Evolutionary conservation across 768 basidiomycete species (phyloP).

Genomic region (Russula sp.): DNA sequence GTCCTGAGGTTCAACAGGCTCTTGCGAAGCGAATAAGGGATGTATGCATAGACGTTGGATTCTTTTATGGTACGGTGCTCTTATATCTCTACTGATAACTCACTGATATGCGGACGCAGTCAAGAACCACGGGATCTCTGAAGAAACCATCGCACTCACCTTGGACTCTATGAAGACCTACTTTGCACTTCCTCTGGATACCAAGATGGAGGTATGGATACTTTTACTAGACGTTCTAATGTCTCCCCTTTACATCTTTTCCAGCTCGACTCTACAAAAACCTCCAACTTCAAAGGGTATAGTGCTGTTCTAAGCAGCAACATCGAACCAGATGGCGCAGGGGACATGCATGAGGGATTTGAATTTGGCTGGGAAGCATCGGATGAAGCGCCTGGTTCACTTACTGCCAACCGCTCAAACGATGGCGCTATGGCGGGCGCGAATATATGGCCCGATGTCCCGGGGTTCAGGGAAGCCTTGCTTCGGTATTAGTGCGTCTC

Average conservation of each 20-base stretch:
- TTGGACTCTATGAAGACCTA: constrained; percentile 55
- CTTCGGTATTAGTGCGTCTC: constrained; percentile 63
- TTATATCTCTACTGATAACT: background rate
- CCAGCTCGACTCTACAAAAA: constrained; percentile 66
- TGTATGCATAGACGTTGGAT: constrained; percentile 79
- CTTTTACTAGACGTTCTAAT: background rate
- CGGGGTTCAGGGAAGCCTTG: constrained; percentile 56
- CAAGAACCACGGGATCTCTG: constrained; percentile 70
- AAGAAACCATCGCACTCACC: constrained; percentile 45
- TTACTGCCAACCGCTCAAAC: constrained; percentile 36
- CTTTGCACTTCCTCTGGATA: constrained; percentile 60
- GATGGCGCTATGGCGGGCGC: constrained; percentile 63
- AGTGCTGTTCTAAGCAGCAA: constrained; percentile 68
- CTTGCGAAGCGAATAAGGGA: constrained; percentile 61
- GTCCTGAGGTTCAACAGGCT: constrained; percentile 40
- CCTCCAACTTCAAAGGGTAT: constrained; percentile 75
- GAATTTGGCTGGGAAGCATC: constrained; percentile 74
- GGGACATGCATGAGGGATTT: constrained; percentile 90
- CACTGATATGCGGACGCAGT: constrained; percentile 45
- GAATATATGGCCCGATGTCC: constrained; percentile 75
- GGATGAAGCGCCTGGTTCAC: constrained; percentile 30
- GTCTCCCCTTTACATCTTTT: background rate
- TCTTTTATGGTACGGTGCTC: constrained; percentile 65
- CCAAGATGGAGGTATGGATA: constrained; percentile 61
- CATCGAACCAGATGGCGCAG: constrained; percentile 69